Evolutionary conservation across 2,329 filamentous ascomycete genomes (phyloP).

Genomic region (Calonectria fujianensis): DNA sequence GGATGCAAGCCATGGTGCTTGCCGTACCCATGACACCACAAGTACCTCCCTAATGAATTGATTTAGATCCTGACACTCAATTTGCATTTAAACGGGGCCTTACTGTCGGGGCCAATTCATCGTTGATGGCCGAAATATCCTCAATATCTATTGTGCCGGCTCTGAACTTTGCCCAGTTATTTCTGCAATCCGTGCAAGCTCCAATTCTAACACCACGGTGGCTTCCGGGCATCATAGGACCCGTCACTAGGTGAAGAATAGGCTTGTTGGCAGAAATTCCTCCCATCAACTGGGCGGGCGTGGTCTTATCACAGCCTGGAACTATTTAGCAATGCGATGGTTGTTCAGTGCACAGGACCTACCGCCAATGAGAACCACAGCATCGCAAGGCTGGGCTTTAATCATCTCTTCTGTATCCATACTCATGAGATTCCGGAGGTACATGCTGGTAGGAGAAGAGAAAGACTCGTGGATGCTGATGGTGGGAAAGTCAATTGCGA

Average conservation of each 20-base stretch:
- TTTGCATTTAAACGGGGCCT: constrained; percentile 46
- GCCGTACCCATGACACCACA: constrained; percentile 96
- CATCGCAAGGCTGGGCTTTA: constrained; percentile 81
- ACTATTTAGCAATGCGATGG: background rate
- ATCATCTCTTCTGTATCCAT: constrained; percentile 91
- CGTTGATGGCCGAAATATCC: constrained; percentile 81
- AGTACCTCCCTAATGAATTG: constrained; percentile 75
- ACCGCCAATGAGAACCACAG: constrained; percentile 81
- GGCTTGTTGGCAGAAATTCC: constrained; percentile 85
- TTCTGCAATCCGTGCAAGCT: constrained; percentile 84
- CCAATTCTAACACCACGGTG: constrained; percentile 79
- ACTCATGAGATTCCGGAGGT: constrained; percentile 83
- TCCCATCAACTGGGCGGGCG: constrained; percentile 84
- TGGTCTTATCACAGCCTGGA: constrained; percentile 83
- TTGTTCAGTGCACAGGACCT: constrained; percentile 31
- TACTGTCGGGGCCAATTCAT: constrained; percentile 83
- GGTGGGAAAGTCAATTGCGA: constrained; percentile 84
- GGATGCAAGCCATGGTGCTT: constrained; percentile 90
- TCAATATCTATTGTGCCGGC: constrained; percentile 81
- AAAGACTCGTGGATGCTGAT: constrained; percentile 84
- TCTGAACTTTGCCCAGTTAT: constrained; percentile 82
- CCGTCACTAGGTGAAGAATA: constrained; percentile 80
- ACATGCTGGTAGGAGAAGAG: constrained; percentile 84
- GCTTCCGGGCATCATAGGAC: constrained; percentile 85
- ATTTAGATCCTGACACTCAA: background rate